phyloP scores from a whole-genome alignment of 2,329 filamentous ascomycete genomes.

The Xylariales sp. region DNA sequence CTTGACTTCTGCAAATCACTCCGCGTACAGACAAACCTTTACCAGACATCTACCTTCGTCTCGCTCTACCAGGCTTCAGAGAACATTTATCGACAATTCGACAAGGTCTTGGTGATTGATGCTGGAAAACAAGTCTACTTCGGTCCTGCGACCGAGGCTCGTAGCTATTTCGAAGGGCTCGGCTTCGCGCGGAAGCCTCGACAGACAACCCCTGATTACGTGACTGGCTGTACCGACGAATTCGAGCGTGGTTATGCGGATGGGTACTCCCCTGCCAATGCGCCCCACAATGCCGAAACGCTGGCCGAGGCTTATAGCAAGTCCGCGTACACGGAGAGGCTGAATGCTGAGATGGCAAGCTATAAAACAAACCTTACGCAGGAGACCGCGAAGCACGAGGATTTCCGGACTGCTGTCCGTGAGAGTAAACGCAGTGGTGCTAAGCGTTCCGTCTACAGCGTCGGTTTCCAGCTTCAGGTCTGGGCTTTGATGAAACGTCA shows the following conservation, averaged over 20 bases:
- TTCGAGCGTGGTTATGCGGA: slow-evolving; percentile 73
- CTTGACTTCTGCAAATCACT: slow-evolving; percentile 65
- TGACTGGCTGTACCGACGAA: slow-evolving; percentile 79
- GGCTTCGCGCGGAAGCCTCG: slow-evolving; percentile 71
- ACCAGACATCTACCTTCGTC: slow-evolving; percentile 79
- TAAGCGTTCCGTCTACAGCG: slow-evolving; percentile 73
- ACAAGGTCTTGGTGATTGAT: slow-evolving; percentile 81
- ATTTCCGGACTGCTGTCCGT: slow-evolving; percentile 70
- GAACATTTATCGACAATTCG: slow-evolving; percentile 73
- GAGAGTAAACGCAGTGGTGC: slow-evolving; percentile 76
- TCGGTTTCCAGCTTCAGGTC: slow-evolving; percentile 77
- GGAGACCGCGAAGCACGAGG: slow-evolving; percentile 65
- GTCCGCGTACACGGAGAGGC: slow-evolving; percentile 52
- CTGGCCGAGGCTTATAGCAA: slow-evolving; percentile 66
- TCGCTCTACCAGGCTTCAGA: slow-evolving; percentile 83
- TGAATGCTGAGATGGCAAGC: slow-evolving; percentile 61
- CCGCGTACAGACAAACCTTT: slow-evolving; percentile 76
- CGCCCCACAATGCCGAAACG: slow-evolving; percentile 62
- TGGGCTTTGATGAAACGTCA: slow-evolving; percentile 81
- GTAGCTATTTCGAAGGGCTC: slow-evolving; percentile 70
- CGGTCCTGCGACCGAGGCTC: slow-evolving; percentile 62
- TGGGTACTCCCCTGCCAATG: slow-evolving; percentile 60
- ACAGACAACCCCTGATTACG: slow-evolving; percentile 76
- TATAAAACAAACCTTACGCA: slow-evolving; percentile 63
- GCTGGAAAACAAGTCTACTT: slow-evolving; percentile 72